Conservation (phyloP, 1,139 yeast genomes). For the Debaryomycetaceae sp. region DNA sequence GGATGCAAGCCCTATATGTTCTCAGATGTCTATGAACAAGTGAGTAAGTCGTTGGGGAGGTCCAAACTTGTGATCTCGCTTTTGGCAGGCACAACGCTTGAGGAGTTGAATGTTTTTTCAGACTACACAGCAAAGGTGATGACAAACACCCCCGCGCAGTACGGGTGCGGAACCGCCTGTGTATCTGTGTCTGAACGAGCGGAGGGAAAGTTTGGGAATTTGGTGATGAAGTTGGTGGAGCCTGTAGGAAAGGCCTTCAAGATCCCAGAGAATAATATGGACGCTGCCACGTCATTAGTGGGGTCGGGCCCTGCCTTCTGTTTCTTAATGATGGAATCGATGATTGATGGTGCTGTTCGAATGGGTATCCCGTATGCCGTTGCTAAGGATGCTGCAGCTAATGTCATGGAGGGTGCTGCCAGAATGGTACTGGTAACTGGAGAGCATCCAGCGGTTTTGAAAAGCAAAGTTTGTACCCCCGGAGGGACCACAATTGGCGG, state of each 20-base stretch:
- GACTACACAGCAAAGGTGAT: slow-evolving; percentile 79
- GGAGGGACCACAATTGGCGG: slow-evolving; percentile 99
- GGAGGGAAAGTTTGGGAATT: slow-evolving; percentile 42
- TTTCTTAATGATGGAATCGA: slow-evolving; percentile 81
- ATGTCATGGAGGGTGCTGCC: slow-evolving; percentile 95
- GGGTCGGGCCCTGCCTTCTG: slow-evolving; percentile 98
- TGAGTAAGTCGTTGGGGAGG: slow-evolving; percentile 39
- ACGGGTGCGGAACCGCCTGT: slow-evolving; percentile 91
- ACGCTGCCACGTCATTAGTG: slow-evolving; percentile 90
- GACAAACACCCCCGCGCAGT: slow-evolving; percentile 96
- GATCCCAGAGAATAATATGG: slow-evolving; percentile 88
- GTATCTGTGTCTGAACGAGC: slow-evolving; percentile 62
- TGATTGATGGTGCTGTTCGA: slow-evolving; percentile 91
- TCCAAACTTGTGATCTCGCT: slow-evolving; percentile 73
- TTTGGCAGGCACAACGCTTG: slow-evolving; percentile 89
- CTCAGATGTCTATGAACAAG: slow-evolving; percentile 50
- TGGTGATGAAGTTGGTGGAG: slow-evolving; percentile 55
- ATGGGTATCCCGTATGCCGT: slow-evolving; percentile 90
- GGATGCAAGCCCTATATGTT: slow-evolving; percentile 88
- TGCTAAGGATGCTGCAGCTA: slow-evolving; percentile 88
- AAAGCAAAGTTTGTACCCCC: slow-evolving; percentile 91
- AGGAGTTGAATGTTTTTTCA: slow-evolving; percentile 55
- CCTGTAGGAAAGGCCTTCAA: slow-evolving; percentile 72
- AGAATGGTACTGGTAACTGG: slow-evolving; percentile 84
- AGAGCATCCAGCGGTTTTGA: slow-evolving; percentile 86